Conservation (phyloP, 2,329 filamentous ascomycete species). For the Colletotrichum sansevieriae region DNA sequence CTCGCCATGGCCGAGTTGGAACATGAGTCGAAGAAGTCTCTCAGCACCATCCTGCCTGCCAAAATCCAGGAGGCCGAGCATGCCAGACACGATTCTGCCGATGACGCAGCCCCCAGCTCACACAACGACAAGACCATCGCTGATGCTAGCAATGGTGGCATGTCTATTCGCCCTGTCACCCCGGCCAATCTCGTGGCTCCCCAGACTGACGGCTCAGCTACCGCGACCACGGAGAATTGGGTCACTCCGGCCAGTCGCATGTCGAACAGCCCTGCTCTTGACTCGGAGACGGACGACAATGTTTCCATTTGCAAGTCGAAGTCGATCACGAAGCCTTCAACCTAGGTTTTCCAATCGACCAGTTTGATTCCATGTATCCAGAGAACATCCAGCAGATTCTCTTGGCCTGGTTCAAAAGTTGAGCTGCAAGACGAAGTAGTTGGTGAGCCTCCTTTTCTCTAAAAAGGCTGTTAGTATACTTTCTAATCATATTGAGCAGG, state of each 20-base stretch:
- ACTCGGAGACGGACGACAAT: background rate
- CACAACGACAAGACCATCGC: background rate
- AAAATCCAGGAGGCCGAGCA: conserved; percentile 23
- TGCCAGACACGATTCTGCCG: conserved; percentile 5
- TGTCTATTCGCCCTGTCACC: conserved; percentile 30
- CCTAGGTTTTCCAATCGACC: background rate
- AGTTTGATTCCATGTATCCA: too few species aligned
- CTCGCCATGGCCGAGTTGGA: conserved; percentile 33
- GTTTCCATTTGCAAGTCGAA: background rate
- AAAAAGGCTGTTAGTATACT: too few species aligned
- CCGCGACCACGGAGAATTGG: conserved; percentile 33
- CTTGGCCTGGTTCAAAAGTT: background rate
- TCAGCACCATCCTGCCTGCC: conserved; percentile 8
- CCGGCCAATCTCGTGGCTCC: conserved; percentile 15
- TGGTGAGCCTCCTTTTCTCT: too few species aligned
- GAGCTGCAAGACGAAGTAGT: too few species aligned
- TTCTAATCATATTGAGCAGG: background rate
- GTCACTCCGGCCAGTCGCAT: conserved; percentile 38
- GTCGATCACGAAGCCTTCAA: background rate
- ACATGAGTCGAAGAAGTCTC: background rate
- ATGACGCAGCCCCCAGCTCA: background rate
- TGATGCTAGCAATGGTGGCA: background rate
- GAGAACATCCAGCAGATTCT: too few species aligned
- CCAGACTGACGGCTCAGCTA: conserved; percentile 23
- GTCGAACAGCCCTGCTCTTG: conserved; percentile 11